phyloP scores from a whole-genome alignment of 1,139 yeast species.

The Kodamaea fungicola region DNA sequence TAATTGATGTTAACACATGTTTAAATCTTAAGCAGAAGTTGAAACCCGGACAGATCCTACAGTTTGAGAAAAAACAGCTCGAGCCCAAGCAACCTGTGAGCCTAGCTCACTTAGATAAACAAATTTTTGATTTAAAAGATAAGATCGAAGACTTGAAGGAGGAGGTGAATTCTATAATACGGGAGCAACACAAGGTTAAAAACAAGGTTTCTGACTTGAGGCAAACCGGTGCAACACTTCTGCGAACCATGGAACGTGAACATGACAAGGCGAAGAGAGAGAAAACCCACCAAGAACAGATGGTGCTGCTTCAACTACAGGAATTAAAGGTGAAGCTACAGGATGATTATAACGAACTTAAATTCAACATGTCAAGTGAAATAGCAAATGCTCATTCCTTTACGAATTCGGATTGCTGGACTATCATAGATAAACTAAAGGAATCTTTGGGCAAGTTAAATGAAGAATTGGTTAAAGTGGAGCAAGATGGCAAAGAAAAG shows the following conservation, averaged over 20 bases:
- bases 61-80: slow-evolving; percentile 3
- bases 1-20: slow-evolving; percentile 9
- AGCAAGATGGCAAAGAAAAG: slow-evolving; percentile 10
- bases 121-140: slow-evolving; percentile 5
- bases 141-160: slow-evolving; percentile 11
- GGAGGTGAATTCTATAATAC: slow-evolving; percentile 10
- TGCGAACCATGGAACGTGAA: slow-evolving; percentile 10
- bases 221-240: slow-evolving; percentile 6
- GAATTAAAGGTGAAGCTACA: slow-evolving; percentile 17
- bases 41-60: slow-evolving; percentile 3
- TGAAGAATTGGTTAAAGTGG: slow-evolving; percentile 11
- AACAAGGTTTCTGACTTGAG: slow-evolving; percentile 8
- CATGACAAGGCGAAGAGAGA: slow-evolving; percentile 9
- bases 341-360: slow-evolving; percentile 29
- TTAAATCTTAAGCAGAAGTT: slow-evolving; percentile 8
- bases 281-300: slow-evolving; percentile 10
- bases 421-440: slow-evolving; percentile 16
- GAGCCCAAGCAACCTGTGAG: background rate
- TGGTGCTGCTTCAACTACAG: slow-evolving; percentile 12
- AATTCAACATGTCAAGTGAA: slow-evolving; percentile 31
- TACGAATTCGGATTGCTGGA: slow-evolving; percentile 22
- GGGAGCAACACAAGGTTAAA: slow-evolving; percentile 11
- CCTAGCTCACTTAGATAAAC: slow-evolving; percentile 4
- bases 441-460: slow-evolving; percentile 10
- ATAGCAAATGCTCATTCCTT: slow-evolving; percentile 23